Evolutionary conservation across 176 grass and related monocot species (phyloP).

Genomic region (Zoysia pacifica): DNA sequence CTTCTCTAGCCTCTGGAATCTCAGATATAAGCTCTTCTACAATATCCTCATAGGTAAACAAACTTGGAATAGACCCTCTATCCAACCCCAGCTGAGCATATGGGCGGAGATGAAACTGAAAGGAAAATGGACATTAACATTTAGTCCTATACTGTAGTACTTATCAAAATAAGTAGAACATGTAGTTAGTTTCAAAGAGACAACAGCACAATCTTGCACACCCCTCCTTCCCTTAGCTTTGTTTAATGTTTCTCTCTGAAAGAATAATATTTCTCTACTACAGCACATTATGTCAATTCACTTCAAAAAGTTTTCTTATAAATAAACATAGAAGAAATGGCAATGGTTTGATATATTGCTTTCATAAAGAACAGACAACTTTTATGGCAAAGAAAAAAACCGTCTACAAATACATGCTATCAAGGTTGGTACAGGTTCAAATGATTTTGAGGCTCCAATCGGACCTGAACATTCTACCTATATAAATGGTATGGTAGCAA

Average conservation of each 20-base stretch:
- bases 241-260: neutral
- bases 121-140: constrained; percentile 26
- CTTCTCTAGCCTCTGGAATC: constrained; percentile 75
- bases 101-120: constrained; percentile 86
- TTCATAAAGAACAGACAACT: too few relatives aligned
- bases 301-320: neutral
- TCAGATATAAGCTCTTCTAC: constrained; percentile 79
- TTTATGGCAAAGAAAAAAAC: too few relatives aligned
- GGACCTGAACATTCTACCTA: neutral
- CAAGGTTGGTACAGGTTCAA: neutral
- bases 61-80: constrained; percentile 69
- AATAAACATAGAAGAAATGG: neutral
- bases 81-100: constrained; percentile 88
- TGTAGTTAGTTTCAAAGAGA: constrained; percentile 17
- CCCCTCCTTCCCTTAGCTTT: neutral
- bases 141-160: constrained; percentile 5
- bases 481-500: neutral
- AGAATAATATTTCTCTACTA: neutral
- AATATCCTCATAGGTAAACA: constrained; percentile 60
- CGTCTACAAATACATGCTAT: neutral
- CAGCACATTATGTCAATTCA: neutral
- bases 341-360: neutral
- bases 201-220: neutral
- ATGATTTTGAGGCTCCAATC: neutral
- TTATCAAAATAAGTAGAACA: constrained; percentile 30